Conservation (phyloP, 2,329 filamentous ascomycete genomes). For the Fusarium sp. region DNA sequence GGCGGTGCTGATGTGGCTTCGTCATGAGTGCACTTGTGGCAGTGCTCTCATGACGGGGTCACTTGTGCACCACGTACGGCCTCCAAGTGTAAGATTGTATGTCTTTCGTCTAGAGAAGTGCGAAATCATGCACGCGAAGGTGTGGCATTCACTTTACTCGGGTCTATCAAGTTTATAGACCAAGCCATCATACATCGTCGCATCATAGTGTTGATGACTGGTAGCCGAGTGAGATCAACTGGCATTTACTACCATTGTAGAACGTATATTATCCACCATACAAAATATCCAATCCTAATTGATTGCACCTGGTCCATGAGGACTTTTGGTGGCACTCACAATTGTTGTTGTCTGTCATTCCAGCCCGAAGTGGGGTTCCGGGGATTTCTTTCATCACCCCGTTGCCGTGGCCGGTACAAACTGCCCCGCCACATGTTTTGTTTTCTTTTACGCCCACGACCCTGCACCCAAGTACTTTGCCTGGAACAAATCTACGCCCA, state of each 20-base stretch:
- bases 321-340: not conserved
- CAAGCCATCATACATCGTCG: not conserved
- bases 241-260: not conserved
- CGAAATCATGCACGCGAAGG: not conserved
- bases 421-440: slow-evolving; percentile 40
- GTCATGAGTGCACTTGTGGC: slow-evolving; percentile 18
- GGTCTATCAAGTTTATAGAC: not conserved
- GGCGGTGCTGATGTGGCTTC: slow-evolving; percentile 31
- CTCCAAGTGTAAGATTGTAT: not conserved
- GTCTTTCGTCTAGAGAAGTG: not conserved
- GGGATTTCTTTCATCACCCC: slow-evolving; percentile 17
- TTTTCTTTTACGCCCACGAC: slow-evolving; percentile 32
- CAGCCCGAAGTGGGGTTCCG: slow-evolving; percentile 30
- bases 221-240: not conserved
- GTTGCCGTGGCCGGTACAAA: slow-evolving; percentile 31
- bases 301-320: not conserved
- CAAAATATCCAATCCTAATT: not conserved
- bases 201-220: not conserved
- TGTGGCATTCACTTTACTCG: not conserved
- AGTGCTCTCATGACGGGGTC: slow-evolving; percentile 5
- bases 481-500: not conserved
- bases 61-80: not conserved
- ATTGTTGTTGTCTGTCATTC: not conserved
- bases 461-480: not conserved
- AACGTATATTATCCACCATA: not conserved